phyloP scores from a whole-genome alignment of 192 early-diverging fungal species.

The Chytriomyces sp. region DNA sequence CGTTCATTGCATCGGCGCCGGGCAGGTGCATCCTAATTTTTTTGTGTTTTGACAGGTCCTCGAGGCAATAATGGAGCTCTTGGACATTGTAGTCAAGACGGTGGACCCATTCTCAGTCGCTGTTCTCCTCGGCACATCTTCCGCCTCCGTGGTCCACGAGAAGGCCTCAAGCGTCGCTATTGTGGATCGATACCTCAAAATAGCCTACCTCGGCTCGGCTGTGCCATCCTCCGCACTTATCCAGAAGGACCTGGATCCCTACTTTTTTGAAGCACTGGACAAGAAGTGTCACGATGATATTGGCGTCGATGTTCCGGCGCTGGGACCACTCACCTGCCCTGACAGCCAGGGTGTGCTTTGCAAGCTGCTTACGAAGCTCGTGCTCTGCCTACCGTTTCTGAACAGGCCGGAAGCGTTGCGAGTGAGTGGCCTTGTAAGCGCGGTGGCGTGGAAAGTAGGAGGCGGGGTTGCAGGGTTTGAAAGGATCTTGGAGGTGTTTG shows the following conservation, averaged over 20 bases:
- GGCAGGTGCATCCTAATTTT: not conserved
- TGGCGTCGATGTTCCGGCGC: no score
- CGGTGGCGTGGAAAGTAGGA: not conserved
- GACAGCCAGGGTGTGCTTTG: no score
- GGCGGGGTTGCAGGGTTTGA: not conserved
- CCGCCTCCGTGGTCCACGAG: not conserved
- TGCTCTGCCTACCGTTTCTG: no score
- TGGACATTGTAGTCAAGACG: not conserved
- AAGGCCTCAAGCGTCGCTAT: not conserved
- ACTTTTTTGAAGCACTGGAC: constrained; percentile 17
- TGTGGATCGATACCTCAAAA: not conserved
- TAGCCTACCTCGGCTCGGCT: not conserved
- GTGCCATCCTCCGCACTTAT: not conserved
- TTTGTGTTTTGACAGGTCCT: not conserved
- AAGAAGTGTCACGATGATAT: no score
- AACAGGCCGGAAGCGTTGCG: not conserved
- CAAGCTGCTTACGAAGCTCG: no score
- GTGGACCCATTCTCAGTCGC: not conserved
- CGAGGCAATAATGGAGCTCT: not conserved
- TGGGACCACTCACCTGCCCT: no score
- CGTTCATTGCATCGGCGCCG: not conserved
- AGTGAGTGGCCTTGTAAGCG: not conserved
- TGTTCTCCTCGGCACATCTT: not conserved
- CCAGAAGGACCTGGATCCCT: constrained; percentile 5
- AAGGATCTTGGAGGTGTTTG: not conserved